Evolutionary conservation across 495 filamentous ascomycete species (phyloP).

Genomic region (Sordaria brevicollis): DNA sequence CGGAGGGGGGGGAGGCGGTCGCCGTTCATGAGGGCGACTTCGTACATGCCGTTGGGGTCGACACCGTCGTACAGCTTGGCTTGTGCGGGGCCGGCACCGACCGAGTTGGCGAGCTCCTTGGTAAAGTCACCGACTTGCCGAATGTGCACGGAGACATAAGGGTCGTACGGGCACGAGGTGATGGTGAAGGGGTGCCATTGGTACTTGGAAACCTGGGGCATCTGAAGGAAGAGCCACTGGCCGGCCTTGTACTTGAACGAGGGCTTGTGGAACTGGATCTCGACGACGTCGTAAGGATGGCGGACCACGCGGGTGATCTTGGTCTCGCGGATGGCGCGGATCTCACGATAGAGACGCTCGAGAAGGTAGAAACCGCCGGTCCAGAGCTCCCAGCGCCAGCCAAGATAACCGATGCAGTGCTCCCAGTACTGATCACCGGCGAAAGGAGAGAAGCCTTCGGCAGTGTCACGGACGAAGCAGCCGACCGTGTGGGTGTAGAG

Average conservation of each 20-base stretch:
- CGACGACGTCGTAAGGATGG: constrained; percentile 96
- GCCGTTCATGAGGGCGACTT: constrained; percentile 89
- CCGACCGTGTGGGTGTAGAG: constrained; percentile 94
- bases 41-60: constrained; percentile 95
- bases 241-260: constrained; percentile 97
- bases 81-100: constrained; percentile 81
- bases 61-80: constrained; percentile 77
- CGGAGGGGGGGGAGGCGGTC: constrained; percentile 79
- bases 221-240: constrained; percentile 94
- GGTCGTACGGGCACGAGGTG: constrained; percentile 93
- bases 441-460: constrained; percentile 68
- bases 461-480: constrained; percentile 84
- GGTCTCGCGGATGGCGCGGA: constrained; percentile 69
- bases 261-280: constrained; percentile 93
- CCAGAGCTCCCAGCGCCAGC: constrained; percentile 94
- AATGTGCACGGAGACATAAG: constrained; percentile 87
- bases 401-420: constrained; percentile 91
- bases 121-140: constrained; percentile 97
- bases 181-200: constrained; percentile 99
- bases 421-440: constrained; percentile 72
- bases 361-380: constrained; percentile 77
- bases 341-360: constrained; percentile 87
- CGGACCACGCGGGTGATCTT: constrained; percentile 88
- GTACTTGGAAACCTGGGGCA: constrained; percentile 72
- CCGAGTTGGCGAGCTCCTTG: constrained; percentile 73